Percentiles rank a stretch among this genome's conserved stretches.
Conservation (phyloP, 2,329 filamentous ascomycete species). For the Tolypocladium nubicola region DNA sequence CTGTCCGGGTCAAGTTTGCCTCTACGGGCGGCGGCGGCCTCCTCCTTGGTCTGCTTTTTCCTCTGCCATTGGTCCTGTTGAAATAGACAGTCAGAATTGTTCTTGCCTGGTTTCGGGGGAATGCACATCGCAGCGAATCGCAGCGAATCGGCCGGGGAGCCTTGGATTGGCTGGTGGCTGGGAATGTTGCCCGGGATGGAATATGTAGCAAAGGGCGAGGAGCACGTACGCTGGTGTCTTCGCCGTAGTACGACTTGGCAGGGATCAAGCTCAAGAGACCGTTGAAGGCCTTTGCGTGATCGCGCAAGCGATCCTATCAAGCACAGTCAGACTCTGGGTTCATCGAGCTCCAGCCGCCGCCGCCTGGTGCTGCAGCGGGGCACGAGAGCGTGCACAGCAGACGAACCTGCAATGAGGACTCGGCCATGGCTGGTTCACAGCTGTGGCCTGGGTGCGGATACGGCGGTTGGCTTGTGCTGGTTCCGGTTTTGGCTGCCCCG, state of each 20-base stretch:
- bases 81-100: not conserved
- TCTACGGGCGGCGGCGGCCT: conserved; percentile 71
- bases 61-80: conserved; percentile 78
- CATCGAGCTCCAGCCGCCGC: not conserved
- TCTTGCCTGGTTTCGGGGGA: not conserved
- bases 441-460: not conserved
- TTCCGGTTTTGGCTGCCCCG: not conserved
- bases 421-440: conserved; percentile 22
- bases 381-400: conserved; percentile 10
- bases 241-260: conserved; percentile 81
- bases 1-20: conserved; percentile 89
- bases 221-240: conserved; percentile 67
- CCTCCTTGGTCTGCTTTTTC: conserved; percentile 91
- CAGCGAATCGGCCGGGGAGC: not conserved
- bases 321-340: conserved; percentile 5
- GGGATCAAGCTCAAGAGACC: conserved; percentile 80
- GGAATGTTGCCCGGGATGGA: not conserved
- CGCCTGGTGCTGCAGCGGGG: conserved; percentile 10
- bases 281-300: conserved; percentile 67
- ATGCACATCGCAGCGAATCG: not conserved
- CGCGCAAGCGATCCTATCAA: conserved; percentile 43
- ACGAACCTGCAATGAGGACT: conserved; percentile 37
- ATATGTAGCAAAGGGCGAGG: not conserved
- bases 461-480: not conserved
- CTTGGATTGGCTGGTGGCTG: not conserved